Evolutionary conservation across 148 eudicot species (phyloP).

Genomic region (Amaranthus hypochondriacus): DNA sequence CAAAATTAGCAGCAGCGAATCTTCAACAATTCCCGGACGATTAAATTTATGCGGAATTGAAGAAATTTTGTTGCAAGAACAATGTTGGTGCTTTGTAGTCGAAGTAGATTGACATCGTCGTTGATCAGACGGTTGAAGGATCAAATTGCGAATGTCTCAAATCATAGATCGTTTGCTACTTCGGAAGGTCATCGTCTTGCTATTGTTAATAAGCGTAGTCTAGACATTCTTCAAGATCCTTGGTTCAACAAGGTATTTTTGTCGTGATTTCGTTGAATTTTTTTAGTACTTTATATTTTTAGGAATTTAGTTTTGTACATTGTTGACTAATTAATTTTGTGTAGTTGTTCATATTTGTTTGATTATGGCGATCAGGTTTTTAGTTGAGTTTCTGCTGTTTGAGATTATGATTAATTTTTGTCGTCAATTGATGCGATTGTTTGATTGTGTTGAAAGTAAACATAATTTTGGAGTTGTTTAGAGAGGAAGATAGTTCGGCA

Average conservation of each 20-base stretch:
- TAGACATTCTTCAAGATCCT: constrained; percentile 97
- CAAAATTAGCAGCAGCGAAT: background rate
- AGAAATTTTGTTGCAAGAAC: background rate
- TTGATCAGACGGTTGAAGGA: constrained; percentile 45
- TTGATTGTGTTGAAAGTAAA: background rate
- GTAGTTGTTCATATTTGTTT: background rate
- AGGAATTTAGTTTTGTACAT: too few species aligned
- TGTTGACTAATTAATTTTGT: background rate
- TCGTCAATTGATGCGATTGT: background rate
- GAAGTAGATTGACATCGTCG: constrained; percentile 43
- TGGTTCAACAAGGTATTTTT: constrained; percentile 83
- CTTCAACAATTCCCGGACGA: background rate
- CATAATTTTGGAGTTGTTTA: background rate
- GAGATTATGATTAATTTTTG: background rate
- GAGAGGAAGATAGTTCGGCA: background rate
- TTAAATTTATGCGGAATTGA: background rate
- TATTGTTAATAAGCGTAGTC: constrained; percentile 76
- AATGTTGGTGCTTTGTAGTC: constrained; percentile 26
- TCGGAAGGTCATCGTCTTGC: constrained; percentile 88
- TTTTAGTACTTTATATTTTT: too few species aligned
- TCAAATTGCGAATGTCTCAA: constrained; percentile 18
- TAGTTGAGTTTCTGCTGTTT: background rate
- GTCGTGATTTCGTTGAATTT: background rate
- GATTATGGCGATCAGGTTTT: constrained; percentile 4
- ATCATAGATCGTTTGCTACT: constrained; percentile 64